These are phyloP conservation scores for button mushroom (Agaricus bisporus) DNA, from an alignment of 768 basidiomycete genomes.

Conservation along the genomic window DNA sequence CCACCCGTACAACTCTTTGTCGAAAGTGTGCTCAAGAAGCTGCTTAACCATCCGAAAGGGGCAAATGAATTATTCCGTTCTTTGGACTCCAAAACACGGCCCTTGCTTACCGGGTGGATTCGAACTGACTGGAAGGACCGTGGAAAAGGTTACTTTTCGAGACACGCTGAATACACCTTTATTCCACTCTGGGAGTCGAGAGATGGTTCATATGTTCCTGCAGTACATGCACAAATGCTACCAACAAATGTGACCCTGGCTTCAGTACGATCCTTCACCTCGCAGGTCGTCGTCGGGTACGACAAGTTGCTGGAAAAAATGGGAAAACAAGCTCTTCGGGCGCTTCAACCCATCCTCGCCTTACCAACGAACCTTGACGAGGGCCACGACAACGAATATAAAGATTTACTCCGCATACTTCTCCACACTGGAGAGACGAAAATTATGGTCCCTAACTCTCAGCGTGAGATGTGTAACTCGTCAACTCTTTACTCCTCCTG, in stretches of 20 bases:
- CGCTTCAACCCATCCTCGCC: not conserved
- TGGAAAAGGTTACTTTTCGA: not conserved
- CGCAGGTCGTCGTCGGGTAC: not conserved
- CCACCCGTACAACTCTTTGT: not conserved
- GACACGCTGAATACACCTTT: not conserved
- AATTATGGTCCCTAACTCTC: conserved; percentile 24
- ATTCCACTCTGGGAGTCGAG: conserved; percentile 3
- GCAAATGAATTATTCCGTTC: not conserved
- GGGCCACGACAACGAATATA: conserved; percentile 13
- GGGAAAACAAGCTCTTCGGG: not conserved
- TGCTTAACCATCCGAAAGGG: not conserved
- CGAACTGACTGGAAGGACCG: not conserved
- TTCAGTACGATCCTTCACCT: conserved; percentile 1
- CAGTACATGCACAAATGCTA: conserved; percentile 3
- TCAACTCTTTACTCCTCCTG: conserved; percentile 26
- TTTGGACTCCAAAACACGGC: not conserved
- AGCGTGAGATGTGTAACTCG: conserved; percentile 18
- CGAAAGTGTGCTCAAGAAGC: not conserved
- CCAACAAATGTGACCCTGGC: not conserved
- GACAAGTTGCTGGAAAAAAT: not conserved
- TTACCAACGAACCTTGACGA: conserved; percentile 10
- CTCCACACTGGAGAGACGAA: not conserved
- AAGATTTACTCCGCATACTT: not conserved
- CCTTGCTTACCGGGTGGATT: not conserved
- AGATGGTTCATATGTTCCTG: not conserved